phyloP scores from a whole-genome alignment of 495 filamentous ascomycete species.

The Pyrenula massariospora region DNA sequence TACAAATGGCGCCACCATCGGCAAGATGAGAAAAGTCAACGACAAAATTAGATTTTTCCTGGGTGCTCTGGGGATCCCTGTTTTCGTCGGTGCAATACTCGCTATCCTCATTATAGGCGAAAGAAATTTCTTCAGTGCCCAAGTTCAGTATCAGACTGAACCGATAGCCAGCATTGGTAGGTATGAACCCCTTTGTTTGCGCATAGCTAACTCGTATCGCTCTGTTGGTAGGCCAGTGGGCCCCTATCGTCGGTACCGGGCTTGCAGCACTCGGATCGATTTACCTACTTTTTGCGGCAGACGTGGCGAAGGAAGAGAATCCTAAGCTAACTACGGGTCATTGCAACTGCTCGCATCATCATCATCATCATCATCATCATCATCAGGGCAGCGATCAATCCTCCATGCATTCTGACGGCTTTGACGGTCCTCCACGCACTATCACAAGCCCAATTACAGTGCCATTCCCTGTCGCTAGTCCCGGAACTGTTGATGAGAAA shows the following conservation, averaged over 20 bases:
- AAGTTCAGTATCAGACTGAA: constrained; percentile 41
- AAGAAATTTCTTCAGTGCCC: constrained; percentile 41
- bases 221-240: constrained; percentile 37
- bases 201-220: background rate
- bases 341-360: constrained; percentile 15
- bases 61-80: constrained; percentile 35
- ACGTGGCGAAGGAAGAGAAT: constrained; percentile 11
- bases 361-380: constrained; percentile 4
- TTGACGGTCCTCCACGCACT: background rate
- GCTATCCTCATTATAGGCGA: constrained; percentile 45
- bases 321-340: constrained; percentile 5
- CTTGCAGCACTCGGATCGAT: constrained; percentile 43
- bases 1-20: constrained; percentile 40
- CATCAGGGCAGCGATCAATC: background rate
- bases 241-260: constrained; percentile 38
- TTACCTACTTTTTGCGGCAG: constrained; percentile 31
- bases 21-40: constrained; percentile 35
- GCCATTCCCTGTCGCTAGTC: constrained; percentile 1
- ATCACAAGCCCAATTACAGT: background rate
- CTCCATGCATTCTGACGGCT: background rate
- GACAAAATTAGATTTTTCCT: constrained; percentile 27
- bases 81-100: constrained; percentile 40
- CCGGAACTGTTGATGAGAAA: background rate
- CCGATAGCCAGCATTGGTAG: constrained; percentile 40
- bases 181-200: constrained; percentile 5